Base-by-base conservation (phyloP, 306 rosid species). In the Glycyrrhiza uralensis region DNA sequence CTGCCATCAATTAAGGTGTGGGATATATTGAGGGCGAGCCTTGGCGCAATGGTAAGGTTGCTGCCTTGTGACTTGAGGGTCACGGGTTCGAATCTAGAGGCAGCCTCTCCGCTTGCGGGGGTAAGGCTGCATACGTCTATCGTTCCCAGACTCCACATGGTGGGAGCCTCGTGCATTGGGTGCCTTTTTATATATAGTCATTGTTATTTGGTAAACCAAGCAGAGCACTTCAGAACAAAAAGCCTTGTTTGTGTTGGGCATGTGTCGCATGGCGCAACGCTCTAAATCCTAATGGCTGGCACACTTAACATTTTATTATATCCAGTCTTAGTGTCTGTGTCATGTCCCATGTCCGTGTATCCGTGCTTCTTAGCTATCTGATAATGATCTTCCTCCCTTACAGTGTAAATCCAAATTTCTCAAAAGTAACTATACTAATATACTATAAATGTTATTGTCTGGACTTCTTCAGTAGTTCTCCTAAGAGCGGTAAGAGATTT, bases 401-500 rank as follows among this genome's bases (percentile, higher is more conserved):
- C n/a, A n/a, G n/a, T n/a, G n/a, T n/a, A n/a, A n/a, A n/a, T n/a
- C n/a, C n/a, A n/a, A 32, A 33, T 33, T 83, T 13, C 84, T 15
- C 18, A 32, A 59, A 39, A 64, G n/a, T n/a, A n/a, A n/a, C n/a
- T n/a, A n/a, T 63, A 22, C 14, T 24, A 52, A 22, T 56, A 76
- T 50, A 56, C 50, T 57, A 46, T 76, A 52, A 19, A 51, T 72
- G 8, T 80, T 26, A 58, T 75, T 71, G 67, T 77, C 59, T 75
- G 79, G 67, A 73, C 64, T 80, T 49, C 61, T 64, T 46, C 29
- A 39, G 49, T 69, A 22, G 79, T 71, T 72, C 39, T 67, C 11
- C 52, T 42, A 64, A 55, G 66, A 55, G 49, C 4, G 81, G 74
- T 83, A 81, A 85, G 85, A 81, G 81, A 83, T 89, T 92, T 89